phyloP scores from a whole-genome alignment of 768 basidiomycete species.

The Termitomyces sp. region DNA sequence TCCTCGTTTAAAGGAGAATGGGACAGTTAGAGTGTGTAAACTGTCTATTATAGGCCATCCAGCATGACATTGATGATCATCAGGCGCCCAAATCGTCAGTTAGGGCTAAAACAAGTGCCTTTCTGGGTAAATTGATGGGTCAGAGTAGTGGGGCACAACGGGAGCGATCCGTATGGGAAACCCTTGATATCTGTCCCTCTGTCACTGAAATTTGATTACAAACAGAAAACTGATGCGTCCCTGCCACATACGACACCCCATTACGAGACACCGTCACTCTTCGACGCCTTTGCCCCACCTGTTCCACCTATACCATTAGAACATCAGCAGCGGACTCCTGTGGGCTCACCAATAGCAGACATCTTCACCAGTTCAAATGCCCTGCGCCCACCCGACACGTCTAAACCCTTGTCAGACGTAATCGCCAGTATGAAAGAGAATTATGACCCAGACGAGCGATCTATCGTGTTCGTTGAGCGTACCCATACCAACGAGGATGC shows the following conservation, averaged over 20 bases:
- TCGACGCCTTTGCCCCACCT: conserved; percentile 42
- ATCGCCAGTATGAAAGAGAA: conserved; percentile 28
- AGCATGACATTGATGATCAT: conserved; percentile 1
- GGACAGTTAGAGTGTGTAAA: conserved; percentile 44
- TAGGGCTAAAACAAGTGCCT: conserved; percentile 73
- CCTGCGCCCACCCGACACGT: conserved; percentile 29
- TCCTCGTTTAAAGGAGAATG: conserved; percentile 39
- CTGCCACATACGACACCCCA: conserved; percentile 23
- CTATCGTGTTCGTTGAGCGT: conserved; percentile 53
- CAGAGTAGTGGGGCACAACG: conserved; percentile 30
- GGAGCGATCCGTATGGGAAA: conserved; percentile 46
- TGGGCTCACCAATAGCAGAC: conserved; percentile 45
- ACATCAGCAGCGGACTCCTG: conserved; percentile 28
- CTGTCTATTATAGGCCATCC: background rate
- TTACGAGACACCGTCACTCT: conserved; percentile 36
- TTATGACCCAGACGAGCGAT: conserved; percentile 46
- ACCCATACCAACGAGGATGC: conserved; percentile 27
- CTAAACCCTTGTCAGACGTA: conserved; percentile 68
- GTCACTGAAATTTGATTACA: conserved; percentile 12
- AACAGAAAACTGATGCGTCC: conserved; percentile 52
- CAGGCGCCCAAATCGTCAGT: conserved; percentile 59
- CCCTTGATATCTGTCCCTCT: conserved; percentile 21
- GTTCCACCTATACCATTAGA: conserved; percentile 47
- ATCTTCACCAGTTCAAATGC: conserved; percentile 29
- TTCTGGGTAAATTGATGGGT: conserved; percentile 76